Conservation (phyloP, 768 basidiomycete species). For the Trametes maxima region DNA sequence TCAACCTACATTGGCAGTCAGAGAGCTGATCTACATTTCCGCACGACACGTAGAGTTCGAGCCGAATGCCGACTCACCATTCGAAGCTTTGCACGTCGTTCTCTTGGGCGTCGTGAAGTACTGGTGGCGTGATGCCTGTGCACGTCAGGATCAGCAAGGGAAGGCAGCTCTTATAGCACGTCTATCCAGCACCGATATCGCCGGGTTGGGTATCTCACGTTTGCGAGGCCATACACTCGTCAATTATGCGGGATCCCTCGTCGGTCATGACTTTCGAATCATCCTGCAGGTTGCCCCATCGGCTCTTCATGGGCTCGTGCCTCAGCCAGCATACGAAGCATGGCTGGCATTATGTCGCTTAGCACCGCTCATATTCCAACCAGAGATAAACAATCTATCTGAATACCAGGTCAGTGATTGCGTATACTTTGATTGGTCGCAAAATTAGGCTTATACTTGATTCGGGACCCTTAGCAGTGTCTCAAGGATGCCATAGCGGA, state of each 20-base stretch:
- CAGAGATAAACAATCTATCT: constrained; percentile 33
- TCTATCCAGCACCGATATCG: constrained; percentile 33
- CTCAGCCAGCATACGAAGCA: constrained; percentile 28
- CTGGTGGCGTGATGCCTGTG: constrained; percentile 43
- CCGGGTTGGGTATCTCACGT: constrained; percentile 35
- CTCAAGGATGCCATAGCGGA: not conserved
- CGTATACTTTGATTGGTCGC: not conserved
- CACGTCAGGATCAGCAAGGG: constrained; percentile 22
- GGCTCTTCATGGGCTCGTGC: constrained; percentile 40
- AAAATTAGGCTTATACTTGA: too few species aligned
- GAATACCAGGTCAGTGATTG: not conserved
- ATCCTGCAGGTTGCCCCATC: constrained; percentile 39
- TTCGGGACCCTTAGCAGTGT: too few species aligned
- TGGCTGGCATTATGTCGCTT: constrained; percentile 41
- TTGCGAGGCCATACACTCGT: constrained; percentile 38
- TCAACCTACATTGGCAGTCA: too few species aligned
- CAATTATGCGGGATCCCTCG: constrained; percentile 40
- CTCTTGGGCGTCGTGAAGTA: constrained; percentile 51
- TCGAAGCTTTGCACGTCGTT: constrained; percentile 46
- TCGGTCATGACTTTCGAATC: constrained; percentile 36
- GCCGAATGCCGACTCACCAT: constrained; percentile 45
- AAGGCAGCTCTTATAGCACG: constrained; percentile 33
- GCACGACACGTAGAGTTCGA: constrained; percentile 42
- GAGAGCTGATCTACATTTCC: too few species aligned
- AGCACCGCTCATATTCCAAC: constrained; percentile 42